Base-by-base conservation (phyloP, 495 filamentous ascomycete genomes). In the Aspergillus ostianus region DNA sequence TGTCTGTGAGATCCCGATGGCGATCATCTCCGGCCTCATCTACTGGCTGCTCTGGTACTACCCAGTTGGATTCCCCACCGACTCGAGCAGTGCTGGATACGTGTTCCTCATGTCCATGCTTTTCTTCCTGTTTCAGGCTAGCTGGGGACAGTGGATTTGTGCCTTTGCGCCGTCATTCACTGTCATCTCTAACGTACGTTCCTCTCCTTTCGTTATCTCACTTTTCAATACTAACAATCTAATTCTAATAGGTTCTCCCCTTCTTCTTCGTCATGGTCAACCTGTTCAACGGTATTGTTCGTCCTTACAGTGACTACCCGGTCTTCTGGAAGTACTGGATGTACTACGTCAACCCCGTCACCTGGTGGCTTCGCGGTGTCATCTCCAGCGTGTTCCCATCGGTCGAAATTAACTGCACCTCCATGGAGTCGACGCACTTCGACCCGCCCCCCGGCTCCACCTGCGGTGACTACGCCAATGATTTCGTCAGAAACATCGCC, bases 31-130 rank as follows among this genome's bases (percentile, higher is more conserved):
- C 0, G 82, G 73, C 0, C 74, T 87, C 12, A 69, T 95, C 46
- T 94, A 93, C 77, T 96, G 78, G 72, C 57, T 86, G 3, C 73
- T 90, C 0, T 95, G 90, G 91, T 96, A 94, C 75, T 92, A 80
- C 64, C 84, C 91, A 4, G 82, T 85, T 0, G 91, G 92, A 0
- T 72, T 94, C 12, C 87, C 90, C 0, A 77, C 73, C 0, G 84
- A 88, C 57, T 80, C 82, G 9, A 77, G 81, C 3, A 80, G 80
- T 0, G 84, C 90, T 0, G 90, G 93, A 47, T 95, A 95, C 68
- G 86, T 90, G 48, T 96, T 89, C 79, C 74, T 96, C 19, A 91
- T 96, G 86, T 85, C 84, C 1, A 74, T 95, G 65, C 80, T 94
- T 0, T 93, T 93, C 76, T 90, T 87, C 81, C 73, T 93, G 29